Percentiles rank a stretch among this genome's conserved stretches.
phyloP scores from a whole-genome alignment of 345 rosid species.

The Litchi chinensis region DNA sequence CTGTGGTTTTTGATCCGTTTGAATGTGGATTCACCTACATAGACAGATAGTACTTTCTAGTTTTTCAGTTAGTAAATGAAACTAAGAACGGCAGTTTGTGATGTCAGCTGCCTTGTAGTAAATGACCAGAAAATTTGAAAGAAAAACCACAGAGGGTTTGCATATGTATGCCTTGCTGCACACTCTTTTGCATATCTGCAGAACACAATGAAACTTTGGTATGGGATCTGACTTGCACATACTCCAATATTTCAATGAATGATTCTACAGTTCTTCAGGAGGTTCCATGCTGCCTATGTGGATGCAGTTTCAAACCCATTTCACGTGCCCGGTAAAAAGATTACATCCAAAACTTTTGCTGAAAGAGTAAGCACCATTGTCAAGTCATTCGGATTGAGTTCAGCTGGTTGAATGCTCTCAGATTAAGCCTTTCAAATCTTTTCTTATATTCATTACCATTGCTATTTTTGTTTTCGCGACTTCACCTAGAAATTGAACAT shows the following conservation, averaged over 20 bases:
- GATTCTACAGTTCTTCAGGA: conserved; percentile 66
- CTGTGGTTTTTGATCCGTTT: neutral
- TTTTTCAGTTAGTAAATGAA: neutral
- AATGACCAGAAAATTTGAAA: neutral
- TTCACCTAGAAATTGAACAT: conserved; percentile 7
- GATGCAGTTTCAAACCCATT: conserved; percentile 97
- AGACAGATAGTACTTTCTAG: neutral
- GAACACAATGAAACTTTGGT: neutral
- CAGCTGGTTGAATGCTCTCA: conserved; percentile 42
- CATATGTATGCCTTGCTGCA: neutral
- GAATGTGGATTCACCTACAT: neutral
- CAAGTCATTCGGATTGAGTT: conserved; percentile 75
- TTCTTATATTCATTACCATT: conserved; percentile 9
- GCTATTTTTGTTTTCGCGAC: neutral
- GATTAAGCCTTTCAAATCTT: conserved; percentile 8
- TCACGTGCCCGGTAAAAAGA: conserved; percentile 94
- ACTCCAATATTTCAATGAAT: conserved; percentile 1
- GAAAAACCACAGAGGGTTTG: neutral
- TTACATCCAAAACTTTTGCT: conserved; percentile 83
- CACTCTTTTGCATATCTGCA: neutral
- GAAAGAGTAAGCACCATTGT: conserved; percentile 81
- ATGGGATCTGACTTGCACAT: conserved; percentile 6
- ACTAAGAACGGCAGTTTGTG: neutral
- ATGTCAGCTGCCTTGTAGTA: neutral
- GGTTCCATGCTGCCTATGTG: conserved; percentile 93